A percentile compares a stretch with the other conserved stretches of the same genome.
These are phyloP conservation scores for Fusarium agapanthi DNA, from an alignment of 2,329 filamentous ascomycete genomes.

Conservation along the genomic window DNA sequence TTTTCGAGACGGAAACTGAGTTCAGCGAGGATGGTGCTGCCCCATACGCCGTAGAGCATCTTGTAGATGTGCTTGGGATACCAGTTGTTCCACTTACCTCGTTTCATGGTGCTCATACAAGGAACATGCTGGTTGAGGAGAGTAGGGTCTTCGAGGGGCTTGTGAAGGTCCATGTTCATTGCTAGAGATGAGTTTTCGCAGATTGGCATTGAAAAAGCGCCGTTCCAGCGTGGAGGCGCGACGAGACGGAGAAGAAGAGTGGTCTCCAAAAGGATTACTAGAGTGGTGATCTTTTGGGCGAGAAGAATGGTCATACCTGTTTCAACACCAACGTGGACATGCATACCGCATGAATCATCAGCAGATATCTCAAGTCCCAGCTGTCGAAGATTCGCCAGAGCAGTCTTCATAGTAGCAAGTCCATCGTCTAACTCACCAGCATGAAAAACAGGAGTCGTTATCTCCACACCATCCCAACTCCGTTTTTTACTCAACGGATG, in stretches of 20 bases:
- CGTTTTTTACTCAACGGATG: not conserved
- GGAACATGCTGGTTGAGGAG: constrained; percentile 4
- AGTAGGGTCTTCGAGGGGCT: not conserved
- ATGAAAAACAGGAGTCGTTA: constrained; percentile 31
- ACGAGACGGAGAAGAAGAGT: constrained; percentile 18
- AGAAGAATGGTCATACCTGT: constrained; percentile 33
- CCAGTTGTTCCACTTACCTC: constrained; percentile 11
- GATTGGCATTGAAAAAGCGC: not conserved
- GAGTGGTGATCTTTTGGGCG: constrained; percentile 36
- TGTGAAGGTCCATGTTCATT: not conserved
- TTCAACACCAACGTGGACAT: constrained; percentile 39
- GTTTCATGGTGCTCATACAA: not conserved
- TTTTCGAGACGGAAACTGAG: not conserved
- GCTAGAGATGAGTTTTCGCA: not conserved
- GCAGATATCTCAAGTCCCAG: constrained; percentile 5
- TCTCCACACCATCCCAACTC: constrained; percentile 28
- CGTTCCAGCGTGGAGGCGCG: not conserved
- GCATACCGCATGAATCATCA: constrained; percentile 37
- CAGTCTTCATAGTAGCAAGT: not conserved
- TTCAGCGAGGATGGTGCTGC: not conserved
- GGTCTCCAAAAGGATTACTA: constrained; percentile 34
- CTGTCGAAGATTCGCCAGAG: constrained; percentile 17
- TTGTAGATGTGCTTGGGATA: not conserved
- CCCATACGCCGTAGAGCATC: constrained; percentile 24
- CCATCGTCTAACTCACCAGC: constrained; percentile 26